phyloP scores from a whole-genome alignment of 2,329 filamentous ascomycete genomes.

The Lasiodiplodia theobromae region DNA sequence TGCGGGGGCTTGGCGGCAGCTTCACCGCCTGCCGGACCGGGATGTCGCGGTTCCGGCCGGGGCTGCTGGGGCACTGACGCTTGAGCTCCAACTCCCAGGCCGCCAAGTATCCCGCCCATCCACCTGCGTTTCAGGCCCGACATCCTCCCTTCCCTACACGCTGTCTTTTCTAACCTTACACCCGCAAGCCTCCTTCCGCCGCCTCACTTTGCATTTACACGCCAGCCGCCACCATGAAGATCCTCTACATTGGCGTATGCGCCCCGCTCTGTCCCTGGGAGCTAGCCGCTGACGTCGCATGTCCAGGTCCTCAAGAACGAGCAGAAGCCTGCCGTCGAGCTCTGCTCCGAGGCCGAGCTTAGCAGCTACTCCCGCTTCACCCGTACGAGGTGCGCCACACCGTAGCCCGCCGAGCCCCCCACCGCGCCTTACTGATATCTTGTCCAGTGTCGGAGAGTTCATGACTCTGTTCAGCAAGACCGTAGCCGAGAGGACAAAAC shows the following conservation, averaged over 20 bases:
- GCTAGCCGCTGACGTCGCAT: conserved; percentile 32
- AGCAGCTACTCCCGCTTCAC: conserved; percentile 83
- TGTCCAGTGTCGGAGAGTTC: conserved; percentile 66
- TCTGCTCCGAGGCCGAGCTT: conserved; percentile 79
- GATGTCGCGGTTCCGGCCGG: conserved; percentile 10
- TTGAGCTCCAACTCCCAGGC: conserved; percentile 19
- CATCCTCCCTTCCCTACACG: conserved; percentile 17
- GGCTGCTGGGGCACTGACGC: not conserved
- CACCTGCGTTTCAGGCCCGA: conserved; percentile 28
- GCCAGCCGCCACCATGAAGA: conserved; percentile 70
- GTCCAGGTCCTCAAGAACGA: conserved; percentile 82
- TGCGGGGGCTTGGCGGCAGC: not conserved
- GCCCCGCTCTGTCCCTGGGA: conserved; percentile 34
- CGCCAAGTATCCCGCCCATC: conserved; percentile 21
- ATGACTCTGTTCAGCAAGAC: conserved; percentile 88
- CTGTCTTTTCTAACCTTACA: not conserved
- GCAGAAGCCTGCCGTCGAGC: conserved; percentile 75
- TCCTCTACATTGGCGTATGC: conserved; percentile 85
- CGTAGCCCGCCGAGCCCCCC: not conserved
- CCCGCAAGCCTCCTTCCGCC: not conserved
- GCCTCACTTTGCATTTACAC: not conserved
- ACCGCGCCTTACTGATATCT: conserved; percentile 3
- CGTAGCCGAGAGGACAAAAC: conserved; percentile 81
- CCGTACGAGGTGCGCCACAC: conserved; percentile 64
- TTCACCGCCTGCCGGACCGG: conserved; percentile 16